A percentile compares a stretch with the other conserved stretches of the same genome.
phyloP scores from a whole-genome alignment of 371 early-diverging fungal species.

The Apophysomyces ossiformis region DNA sequence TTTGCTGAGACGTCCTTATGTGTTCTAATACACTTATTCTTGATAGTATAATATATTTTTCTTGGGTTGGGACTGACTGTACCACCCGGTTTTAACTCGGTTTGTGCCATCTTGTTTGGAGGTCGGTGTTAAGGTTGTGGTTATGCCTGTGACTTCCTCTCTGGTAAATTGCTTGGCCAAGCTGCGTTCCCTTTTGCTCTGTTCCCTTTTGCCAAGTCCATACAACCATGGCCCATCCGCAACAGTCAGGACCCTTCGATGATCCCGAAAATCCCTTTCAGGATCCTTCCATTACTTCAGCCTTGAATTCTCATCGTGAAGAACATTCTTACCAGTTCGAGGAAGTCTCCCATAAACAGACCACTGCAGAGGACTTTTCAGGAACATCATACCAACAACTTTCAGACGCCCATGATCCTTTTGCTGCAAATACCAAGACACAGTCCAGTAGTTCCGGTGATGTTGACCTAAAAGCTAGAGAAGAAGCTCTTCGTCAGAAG shows the following conservation, averaged over 20 bases:
- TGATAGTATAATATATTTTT: no score
- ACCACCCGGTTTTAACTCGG: no score
- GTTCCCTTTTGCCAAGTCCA: conserved; percentile 6
- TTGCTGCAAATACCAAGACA: conserved; percentile 21
- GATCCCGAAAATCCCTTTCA: conserved; percentile 67
- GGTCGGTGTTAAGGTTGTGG: no score
- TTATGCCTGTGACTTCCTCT: no score
- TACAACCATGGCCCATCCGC: conserved; percentile 15
- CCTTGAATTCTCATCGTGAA: conserved; percentile 44
- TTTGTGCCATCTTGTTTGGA: no score
- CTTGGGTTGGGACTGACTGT: no score
- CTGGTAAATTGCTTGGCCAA: background rate
- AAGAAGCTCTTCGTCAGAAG: conserved; percentile 67
- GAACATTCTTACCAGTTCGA: conserved; percentile 33
- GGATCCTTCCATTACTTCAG: conserved; percentile 61
- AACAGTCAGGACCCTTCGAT: conserved; percentile 51
- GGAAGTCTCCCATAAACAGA: conserved; percentile 19
- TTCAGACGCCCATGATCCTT: conserved; percentile 44
- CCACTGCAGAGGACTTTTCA: conserved; percentile 33
- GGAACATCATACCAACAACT: conserved; percentile 43
- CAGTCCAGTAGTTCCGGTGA: conserved; percentile 10
- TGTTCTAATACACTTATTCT: no score
- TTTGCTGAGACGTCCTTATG: no score
- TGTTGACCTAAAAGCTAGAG: conserved; percentile 34
- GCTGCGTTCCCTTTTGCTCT: background rate